These are phyloP conservation scores for Asterionellopsis glacialis DNA, from an alignment of 108 stramenopile species.

Conservation along the genomic window DNA sequence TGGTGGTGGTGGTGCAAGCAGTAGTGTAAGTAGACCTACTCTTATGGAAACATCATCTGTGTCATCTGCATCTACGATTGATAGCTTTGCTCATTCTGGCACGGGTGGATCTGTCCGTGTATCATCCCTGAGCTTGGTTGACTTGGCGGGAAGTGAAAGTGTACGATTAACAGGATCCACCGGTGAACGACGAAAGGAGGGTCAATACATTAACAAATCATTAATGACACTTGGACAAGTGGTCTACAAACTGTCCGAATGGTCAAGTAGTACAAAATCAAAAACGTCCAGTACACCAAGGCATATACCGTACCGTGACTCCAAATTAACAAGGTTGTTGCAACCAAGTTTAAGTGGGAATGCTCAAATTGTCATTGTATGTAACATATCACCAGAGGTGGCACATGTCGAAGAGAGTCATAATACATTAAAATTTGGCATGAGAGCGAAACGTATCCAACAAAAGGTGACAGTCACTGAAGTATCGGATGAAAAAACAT, in stretches of 20 bases:
- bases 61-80: constrained; percentile 1
- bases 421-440: constrained; percentile 91
- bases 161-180: constrained; percentile 72
- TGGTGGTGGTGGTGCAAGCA: constrained; percentile 18
- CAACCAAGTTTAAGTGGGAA: constrained; percentile 90
- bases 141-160: constrained; percentile 84
- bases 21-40: constrained; percentile 14
- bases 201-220: constrained; percentile 96
- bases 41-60: constrained; percentile 18
- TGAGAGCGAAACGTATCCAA: constrained; percentile 85
- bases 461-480: constrained; percentile 80
- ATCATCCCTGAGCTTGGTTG: constrained; percentile 69
- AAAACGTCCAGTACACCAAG: constrained; percentile 14
- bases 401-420: constrained; percentile 85
- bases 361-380: constrained; percentile 82
- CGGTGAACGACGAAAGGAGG: constrained; percentile 89
- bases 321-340: constrained; percentile 90
- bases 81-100: neutral
- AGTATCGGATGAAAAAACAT: constrained; percentile 65
- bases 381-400: constrained; percentile 69
- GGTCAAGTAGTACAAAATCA: constrained; percentile 4
- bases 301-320: constrained; percentile 81
- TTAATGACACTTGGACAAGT: constrained; percentile 92
- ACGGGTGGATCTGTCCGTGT: constrained; percentile 40
- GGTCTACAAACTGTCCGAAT: constrained; percentile 75